Evolutionary conservation across 208 protist species (phyloP), one percentile per base, ranked within the genome.

Genomic region (Crithidia brevicula): DNA sequence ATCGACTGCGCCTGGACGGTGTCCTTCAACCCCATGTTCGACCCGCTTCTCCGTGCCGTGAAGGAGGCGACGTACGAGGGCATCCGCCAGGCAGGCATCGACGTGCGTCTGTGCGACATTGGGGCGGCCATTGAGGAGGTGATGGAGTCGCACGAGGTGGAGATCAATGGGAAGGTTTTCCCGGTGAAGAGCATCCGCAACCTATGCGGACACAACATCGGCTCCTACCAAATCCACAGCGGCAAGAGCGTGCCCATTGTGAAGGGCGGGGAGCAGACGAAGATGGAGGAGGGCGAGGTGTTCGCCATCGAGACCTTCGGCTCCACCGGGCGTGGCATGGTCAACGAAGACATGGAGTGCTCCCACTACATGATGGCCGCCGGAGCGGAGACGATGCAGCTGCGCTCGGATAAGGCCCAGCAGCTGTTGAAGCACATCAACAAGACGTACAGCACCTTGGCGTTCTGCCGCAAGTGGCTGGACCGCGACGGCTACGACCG

Each of bases 261-360:
- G 18, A 97, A 95, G 64, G 96, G 96, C 54, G 89, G 92, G 38
- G 96, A 99, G 64, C 61, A 82, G 46, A 96, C 88, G 0, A 95
- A 94, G 68, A 99, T 99, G 98, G 86, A 98, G 79, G 95, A 98
- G 81, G 92, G 98, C 27, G 99, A 99, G 76, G 78, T 99, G 18
- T 99, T 98, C 82, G 99, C 99, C 7, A 99, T 99, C 73, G 99
- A 99, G 78, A 99, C 99, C 27, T 99, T 99, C 73, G 99, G 99
- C 57, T 95, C 89, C 10, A 99, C 98, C 16, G 99, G 98, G 11
- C 91, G 82, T 45, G 98, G 94, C 15, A 70, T 89, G 52, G 98
- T 99, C 8, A 71, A 84, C n/a, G 97, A 99, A 67, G 97, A 99
- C 63, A 51, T 98, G 25, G 98, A 99, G 72, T 98, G 95, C 86